Evolutionary conservation across 1,284 basidiomycete species (phyloP).

Genomic region (Papiliotrema flavescens): DNA sequence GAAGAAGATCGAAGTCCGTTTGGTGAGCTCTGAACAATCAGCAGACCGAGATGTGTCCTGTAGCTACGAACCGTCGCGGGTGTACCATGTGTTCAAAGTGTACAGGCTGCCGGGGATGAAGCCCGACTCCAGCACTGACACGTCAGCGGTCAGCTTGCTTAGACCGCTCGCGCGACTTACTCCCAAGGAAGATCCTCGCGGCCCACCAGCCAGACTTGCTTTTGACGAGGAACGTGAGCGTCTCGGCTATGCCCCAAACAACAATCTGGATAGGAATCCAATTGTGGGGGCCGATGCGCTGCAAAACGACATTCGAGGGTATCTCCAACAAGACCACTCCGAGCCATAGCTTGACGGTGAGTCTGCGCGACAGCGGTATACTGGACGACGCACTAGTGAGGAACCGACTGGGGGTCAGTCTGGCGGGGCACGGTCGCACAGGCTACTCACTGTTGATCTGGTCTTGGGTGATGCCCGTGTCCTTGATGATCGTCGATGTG

Average conservation of each 20-base stretch:
- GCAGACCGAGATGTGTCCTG: neutral
- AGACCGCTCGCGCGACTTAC: neutral
- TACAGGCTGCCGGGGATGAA: neutral
- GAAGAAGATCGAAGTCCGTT: neutral
- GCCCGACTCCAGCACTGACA: neutral
- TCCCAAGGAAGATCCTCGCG: neutral
- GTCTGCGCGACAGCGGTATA: neutral
- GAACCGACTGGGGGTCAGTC: neutral
- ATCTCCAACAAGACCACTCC: neutral
- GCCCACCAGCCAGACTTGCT: neutral
- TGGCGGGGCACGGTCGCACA: neutral
- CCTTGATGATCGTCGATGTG: neutral
- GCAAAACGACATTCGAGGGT: neutral
- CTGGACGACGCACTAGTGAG: neutral
- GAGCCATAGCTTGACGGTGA: neutral
- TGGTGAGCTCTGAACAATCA: neutral
- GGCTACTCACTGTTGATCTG: neutral
- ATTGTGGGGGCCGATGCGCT: neutral
- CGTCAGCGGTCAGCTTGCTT: neutral
- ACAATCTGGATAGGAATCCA: neutral
- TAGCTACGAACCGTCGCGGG: neutral
- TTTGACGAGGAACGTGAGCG: neutral
- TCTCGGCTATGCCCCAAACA: neutral
- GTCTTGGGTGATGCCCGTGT: neutral
- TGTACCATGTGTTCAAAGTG: neutral